Base-by-base conservation (phyloP, 2,329 filamentous ascomycete genomes). In the Penicillium occitanis region DNA sequence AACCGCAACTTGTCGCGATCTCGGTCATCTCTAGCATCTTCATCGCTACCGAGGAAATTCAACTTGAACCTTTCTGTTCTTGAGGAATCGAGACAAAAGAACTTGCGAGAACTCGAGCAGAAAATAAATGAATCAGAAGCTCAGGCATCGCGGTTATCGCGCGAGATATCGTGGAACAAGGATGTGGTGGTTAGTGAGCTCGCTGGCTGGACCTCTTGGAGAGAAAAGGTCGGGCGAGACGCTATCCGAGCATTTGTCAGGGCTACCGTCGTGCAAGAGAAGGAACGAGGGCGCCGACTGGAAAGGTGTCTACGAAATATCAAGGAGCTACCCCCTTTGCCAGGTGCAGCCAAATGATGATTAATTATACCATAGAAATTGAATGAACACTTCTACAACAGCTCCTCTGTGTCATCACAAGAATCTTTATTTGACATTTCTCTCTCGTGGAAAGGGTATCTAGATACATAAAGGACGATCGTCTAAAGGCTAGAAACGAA, bases 131-230 rank as follows among this genome's bases (percentile, higher is more conserved):
- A 89, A 69, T 87, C 87, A 25, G 86, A 89, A 69, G 79, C 84
- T 19, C 92, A 97, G 74, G 86, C 91, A 11, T 86, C 89, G 22
- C 86, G 88, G 51, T 79, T 97, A n/a, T 89, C 90, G 0, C 87
- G 87, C 61, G 95, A 99, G 78, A 81, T 99, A 64, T 83, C 92
- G 60, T 97, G 95, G 77, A 97, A 93, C 58, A 94, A 97, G 79
- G 92, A 96, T 77, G 92, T 94, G 14, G 94, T 98, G 28, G 94
- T 96, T 6, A 86, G 88, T 1, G 95, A 99, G 80, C 78, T 99
- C 65, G 95, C 95, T 0, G 93, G 91, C 17, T 99, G 95, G 92
- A 93, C 97, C 73, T 92, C 96, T 48, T 87, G 93, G 81, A 88
- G 96, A 73, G 91, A 92, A 70, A 87, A 86, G 72, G 88, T 91